These are phyloP conservation scores for Austroboletus niveus DNA, from an alignment of 1,284 basidiomycete species.

Conservation along the genomic window DNA sequence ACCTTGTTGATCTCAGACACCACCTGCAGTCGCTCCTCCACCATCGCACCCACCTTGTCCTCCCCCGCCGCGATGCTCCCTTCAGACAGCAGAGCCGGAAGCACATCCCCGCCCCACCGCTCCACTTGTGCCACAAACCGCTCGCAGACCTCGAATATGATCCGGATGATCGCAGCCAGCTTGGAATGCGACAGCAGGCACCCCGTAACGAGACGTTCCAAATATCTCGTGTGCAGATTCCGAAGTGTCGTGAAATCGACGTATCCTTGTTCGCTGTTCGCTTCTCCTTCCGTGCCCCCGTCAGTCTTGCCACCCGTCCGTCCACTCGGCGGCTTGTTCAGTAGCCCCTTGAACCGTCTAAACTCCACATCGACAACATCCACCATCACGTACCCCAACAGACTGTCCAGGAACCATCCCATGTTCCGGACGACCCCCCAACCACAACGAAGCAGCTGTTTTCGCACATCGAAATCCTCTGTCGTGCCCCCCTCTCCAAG, in stretches of 20 bases:
- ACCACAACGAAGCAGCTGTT: slow-evolving; percentile 66
- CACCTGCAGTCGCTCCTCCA: slow-evolving; percentile 62
- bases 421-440: slow-evolving; percentile 87
- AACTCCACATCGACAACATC: slow-evolving; percentile 90
- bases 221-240: slow-evolving; percentile 75
- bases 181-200: slow-evolving; percentile 71
- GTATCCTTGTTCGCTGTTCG: slow-evolving; percentile 20
- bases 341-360: slow-evolving; percentile 57
- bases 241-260: slow-evolving; percentile 86
- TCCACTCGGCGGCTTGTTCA: slow-evolving; percentile 39
- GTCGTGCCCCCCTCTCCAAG: slow-evolving; percentile 81
- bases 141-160: slow-evolving; percentile 80
- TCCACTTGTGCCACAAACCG: slow-evolving; percentile 82
- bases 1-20: slow-evolving; percentile 79
- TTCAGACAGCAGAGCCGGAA: slow-evolving; percentile 80
- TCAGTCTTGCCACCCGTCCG: slow-evolving; percentile 10
- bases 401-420: slow-evolving; percentile 87
- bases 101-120: slow-evolving; percentile 88
- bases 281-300: slow-evolving; percentile 6
- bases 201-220: slow-evolving; percentile 78
- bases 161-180: slow-evolving; percentile 62
- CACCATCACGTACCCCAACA: slow-evolving; percentile 83
- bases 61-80: slow-evolving; percentile 60
- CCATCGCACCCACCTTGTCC: slow-evolving; percentile 61
- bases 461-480: slow-evolving; percentile 63